Base-by-base conservation (phyloP, 352 stramenopile genomes). In the Peronosclerospora sorghi region DNA sequence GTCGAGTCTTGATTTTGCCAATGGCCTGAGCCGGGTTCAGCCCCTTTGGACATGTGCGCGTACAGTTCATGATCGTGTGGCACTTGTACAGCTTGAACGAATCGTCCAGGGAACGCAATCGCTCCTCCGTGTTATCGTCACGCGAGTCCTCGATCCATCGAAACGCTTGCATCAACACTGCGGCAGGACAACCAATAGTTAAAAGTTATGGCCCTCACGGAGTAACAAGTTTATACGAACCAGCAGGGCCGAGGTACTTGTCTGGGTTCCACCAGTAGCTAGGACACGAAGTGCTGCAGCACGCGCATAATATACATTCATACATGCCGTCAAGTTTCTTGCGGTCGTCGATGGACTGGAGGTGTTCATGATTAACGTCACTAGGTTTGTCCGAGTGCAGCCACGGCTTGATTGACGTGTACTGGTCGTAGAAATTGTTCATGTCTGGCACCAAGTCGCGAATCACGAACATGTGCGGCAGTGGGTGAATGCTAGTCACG, bases 1-100 rank as follows among this genome's bases (percentile, higher is more conserved):
- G 73, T 50, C 79, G 88, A 63, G 95, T 97, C 85, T 99, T 99
- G 79, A 99, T 98, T 61, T 98, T 88, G 36, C 84, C 95, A 65
- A 99, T 98, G 32, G 96, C 96, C 59, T 96, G 91, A 35, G 94
- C 96, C 7, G 96, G 96, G 79, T 99, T 99, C 51, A 99, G 86
- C 48, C 98, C 93, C 83, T 99, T 99, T 12, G 96, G 96, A 79
- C 96, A 99, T 44, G 96, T 96, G 64, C 97, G 97, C 54, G 91
- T 97, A 83, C 96, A 99, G 82, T 99, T 99, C 96, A 99, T 99
- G 70, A 99, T 99, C 35, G 95, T 98, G 76, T 99, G 95, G 81
- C 95, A 98, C 62, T 96, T 91, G 73, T 98, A 98, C 35, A 98
- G 68, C 72, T 98, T 98, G 75, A 98, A 98, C 46, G 95, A 88